These are phyloP conservation scores for Mortierella sp. DNA, from an alignment of 371 early-diverging fungal species.

Conservation along the genomic window DNA sequence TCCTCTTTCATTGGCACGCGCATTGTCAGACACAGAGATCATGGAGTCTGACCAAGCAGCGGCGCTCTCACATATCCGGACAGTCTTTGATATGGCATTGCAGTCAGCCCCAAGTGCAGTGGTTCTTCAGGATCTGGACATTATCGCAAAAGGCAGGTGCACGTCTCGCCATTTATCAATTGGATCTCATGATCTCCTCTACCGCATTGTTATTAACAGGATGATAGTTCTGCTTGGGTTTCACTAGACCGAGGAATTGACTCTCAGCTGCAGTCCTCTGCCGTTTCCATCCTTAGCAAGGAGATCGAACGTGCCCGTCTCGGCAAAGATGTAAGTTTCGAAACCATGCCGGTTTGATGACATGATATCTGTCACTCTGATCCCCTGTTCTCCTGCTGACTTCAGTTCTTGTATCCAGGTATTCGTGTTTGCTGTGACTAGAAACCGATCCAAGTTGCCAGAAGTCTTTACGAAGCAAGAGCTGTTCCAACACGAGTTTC, in stretches of 20 bases:
- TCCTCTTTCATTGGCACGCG: constrained; percentile 30
- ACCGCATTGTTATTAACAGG: background rate
- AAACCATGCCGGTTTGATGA: background rate
- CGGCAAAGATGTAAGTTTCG: constrained; percentile 26
- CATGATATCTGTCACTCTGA: too few species aligned
- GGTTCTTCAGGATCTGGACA: constrained; percentile 39
- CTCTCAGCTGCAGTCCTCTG: constrained; percentile 28
- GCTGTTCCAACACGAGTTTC: constrained; percentile 45
- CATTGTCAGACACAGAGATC: constrained; percentile 40
- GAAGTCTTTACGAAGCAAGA: constrained; percentile 30
- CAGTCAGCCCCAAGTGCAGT: constrained; percentile 46
- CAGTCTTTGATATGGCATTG: constrained; percentile 45
- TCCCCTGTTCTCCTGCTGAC: too few species aligned
- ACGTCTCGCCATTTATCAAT: background rate
- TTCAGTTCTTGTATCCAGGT: constrained; percentile 16
- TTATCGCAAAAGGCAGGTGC: constrained; percentile 35
- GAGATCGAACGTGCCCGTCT: constrained; percentile 38
- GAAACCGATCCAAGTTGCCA: constrained; percentile 36
- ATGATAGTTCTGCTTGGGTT: too few species aligned
- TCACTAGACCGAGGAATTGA: constrained; percentile 47
- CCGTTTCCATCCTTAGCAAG: constrained; percentile 31
- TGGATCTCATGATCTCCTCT: background rate
- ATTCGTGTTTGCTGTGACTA: constrained; percentile 41
- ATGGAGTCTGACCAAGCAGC: constrained; percentile 45
- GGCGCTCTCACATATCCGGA: constrained; percentile 29